Base-by-base conservation (phyloP, 306 rosid genomes). In the Bauhinia variegata region DNA sequence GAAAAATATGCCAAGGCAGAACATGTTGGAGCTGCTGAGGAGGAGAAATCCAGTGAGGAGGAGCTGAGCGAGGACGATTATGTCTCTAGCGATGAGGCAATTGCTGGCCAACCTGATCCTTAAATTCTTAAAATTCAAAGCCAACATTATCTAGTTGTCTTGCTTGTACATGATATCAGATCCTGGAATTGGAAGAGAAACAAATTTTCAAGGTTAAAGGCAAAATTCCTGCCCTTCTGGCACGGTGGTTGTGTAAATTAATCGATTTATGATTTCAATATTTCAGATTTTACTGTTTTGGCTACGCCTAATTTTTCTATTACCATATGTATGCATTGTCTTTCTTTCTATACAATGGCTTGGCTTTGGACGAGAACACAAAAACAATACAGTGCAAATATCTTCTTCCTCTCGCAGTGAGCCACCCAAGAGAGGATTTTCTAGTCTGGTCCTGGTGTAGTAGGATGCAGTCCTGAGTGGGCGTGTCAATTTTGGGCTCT, bases 1-100 rank as follows among this genome's bases (percentile, higher is more conserved):
- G 83, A 89, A 80, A 88, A 75, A 67, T 85, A 83, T 80, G 97
- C 97, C 23, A 89, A 87, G 76, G 79, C 95, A 6, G 92, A 87
- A 80, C 92, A 89, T 57, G 47, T 83, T 57, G 92, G 85, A 39
- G 85, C 84, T 51, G 56, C 42, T 2, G 46, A 60, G 42, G 96
- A 87, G 63, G 91, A 84, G 78, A 74, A 61, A 49, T 85, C 92
- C 3, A 84, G 86, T 23, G 92, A 89, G 6, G 98, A 84, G 60
- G 96, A 91, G 80, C 75, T 76, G 77, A 85, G 89, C 67, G 98
- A 87, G 75, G 95, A 82, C 65, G 95, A 84, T 51, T 83, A 77
- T 71, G 79, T 78, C 73, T 85, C 92, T 43, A 74, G 80, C 58
- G 98, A 82, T 18, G 96, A 85, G 0, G 92, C 47, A 31, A 75